A percentile compares a stretch with the other conserved stretches of the same genome.
These are phyloP conservation scores for Xylaria nigripes DNA, from an alignment of 495 filamentous ascomycete genomes.

Conservation along the genomic window DNA sequence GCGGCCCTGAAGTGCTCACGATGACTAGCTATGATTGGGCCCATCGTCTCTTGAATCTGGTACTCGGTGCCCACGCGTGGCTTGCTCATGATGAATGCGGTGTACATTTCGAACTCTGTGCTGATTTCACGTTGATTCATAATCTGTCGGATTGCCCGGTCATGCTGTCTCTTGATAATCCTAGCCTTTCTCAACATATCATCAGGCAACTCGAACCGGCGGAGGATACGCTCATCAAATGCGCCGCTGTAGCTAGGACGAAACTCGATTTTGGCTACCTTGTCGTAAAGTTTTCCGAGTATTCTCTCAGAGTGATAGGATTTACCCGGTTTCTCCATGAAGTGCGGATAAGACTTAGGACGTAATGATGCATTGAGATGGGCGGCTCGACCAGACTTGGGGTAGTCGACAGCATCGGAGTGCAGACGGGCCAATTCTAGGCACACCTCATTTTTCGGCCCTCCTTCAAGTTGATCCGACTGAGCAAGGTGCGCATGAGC, in stretches of 20 bases:
- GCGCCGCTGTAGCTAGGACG: conserved; percentile 55
- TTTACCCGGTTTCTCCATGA: conserved; percentile 68
- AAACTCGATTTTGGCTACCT: conserved; percentile 54
- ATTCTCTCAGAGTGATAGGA: conserved; percentile 63
- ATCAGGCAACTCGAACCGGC: conserved; percentile 48
- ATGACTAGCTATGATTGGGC: conserved; percentile 51
- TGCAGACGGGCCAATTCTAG: conserved; percentile 71
- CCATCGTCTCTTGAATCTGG: conserved; percentile 78
- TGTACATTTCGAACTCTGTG: conserved; percentile 89
- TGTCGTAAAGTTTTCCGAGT: conserved; percentile 78
- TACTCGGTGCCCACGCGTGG: conserved; percentile 61
- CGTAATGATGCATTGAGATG: conserved; percentile 53
- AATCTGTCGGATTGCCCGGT: conserved; percentile 64
- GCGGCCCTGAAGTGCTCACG: conserved; percentile 57
- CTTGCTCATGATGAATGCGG: conserved; percentile 70
- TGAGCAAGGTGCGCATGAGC: conserved; percentile 76
- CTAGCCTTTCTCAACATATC: conserved; percentile 48
- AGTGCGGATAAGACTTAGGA: conserved; percentile 69
- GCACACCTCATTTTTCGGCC: conserved; percentile 63
- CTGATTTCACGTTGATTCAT: conserved; percentile 80
- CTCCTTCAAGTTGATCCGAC: conserved; percentile 54
- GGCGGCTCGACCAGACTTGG: conserved; percentile 78
- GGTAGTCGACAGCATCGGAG: conserved; percentile 87
- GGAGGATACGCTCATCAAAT: conserved; percentile 73
- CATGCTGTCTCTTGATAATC: conserved; percentile 69